Evolutionary conservation across 129 eudicot genomes (phyloP).

Genomic region (Escallonia herrerae): DNA sequence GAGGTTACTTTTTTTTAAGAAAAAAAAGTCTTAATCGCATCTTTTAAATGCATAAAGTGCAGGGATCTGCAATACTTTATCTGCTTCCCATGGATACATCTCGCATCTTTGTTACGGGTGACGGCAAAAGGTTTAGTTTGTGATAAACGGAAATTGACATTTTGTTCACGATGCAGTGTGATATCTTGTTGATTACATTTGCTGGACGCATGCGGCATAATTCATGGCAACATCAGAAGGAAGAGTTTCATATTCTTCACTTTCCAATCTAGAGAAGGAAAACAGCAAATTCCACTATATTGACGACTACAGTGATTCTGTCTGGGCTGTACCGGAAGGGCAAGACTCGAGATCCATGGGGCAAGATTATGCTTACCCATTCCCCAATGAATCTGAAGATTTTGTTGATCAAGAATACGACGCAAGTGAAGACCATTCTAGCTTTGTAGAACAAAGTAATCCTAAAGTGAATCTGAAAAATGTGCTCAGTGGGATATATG

Average conservation of each 20-base stretch:
- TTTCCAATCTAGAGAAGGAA: slow-evolving; percentile 34
- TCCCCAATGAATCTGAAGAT: slow-evolving; percentile 46
- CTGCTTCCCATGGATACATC: too few relatives aligned
- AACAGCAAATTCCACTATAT: slow-evolving; percentile 33
- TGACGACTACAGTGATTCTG: slow-evolving; percentile 50
- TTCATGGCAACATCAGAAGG: slow-evolving; percentile 42
- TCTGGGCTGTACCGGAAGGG: slow-evolving; percentile 42
- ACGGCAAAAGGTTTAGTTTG: too few relatives aligned
- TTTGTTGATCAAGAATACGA: slow-evolving; percentile 49
- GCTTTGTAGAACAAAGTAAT: slow-evolving; percentile 24
- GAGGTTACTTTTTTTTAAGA: too few relatives aligned
- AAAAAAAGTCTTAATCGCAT: too few relatives aligned
- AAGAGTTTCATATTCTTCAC: slow-evolving; percentile 44
- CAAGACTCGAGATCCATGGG: slow-evolving; percentile 16
- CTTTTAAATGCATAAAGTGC: too few relatives aligned
- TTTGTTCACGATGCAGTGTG: slow-evolving; percentile 1
- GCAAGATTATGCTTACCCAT: slow-evolving; percentile 22
- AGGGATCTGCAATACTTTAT: too few relatives aligned
- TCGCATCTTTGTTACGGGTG: too few relatives aligned
- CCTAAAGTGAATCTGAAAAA: slow-evolving; percentile 88
- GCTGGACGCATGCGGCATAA: slow-evolving; percentile 9
- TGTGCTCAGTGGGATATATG: slow-evolving; percentile 66
- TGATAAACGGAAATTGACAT: neutral
- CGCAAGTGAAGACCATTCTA: slow-evolving; percentile 34
- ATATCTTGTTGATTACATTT: neutral